Evolutionary conservation across 1,284 basidiomycete species (phyloP).

Genomic region (Cryptococcus sp.): DNA sequence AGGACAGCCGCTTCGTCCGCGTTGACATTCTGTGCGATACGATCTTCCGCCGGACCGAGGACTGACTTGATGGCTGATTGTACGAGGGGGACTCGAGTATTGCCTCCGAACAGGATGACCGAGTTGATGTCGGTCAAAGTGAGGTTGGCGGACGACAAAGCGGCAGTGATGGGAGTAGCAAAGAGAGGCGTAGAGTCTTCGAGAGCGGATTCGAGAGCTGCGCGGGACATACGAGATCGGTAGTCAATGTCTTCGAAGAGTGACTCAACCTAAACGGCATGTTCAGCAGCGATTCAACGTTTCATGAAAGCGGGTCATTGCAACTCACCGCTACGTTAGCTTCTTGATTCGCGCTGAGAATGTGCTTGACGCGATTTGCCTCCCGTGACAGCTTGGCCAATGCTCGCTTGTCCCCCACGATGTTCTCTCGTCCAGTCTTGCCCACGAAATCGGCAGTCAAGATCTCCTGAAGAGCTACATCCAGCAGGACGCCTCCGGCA

Average conservation of each 20-base stretch:
- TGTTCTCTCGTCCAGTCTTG: constrained; percentile 46
- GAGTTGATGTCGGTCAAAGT: constrained; percentile 71
- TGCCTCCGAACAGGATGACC: constrained; percentile 88
- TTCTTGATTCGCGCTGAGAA: constrained; percentile 90
- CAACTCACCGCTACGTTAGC: constrained; percentile 66
- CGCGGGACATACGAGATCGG: constrained; percentile 71
- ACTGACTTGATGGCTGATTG: constrained; percentile 74
- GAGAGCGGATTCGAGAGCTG: constrained; percentile 77
- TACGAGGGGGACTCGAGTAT: constrained; percentile 87
- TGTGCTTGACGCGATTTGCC: constrained; percentile 84
- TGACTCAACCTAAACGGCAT: constrained; percentile 69
- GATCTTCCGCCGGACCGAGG: constrained; percentile 71
- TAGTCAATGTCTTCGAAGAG: constrained; percentile 90
- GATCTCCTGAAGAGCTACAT: constrained; percentile 78
- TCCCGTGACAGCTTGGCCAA: constrained; percentile 95
- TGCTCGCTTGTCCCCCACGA: constrained; percentile 67
- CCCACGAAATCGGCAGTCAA: constrained; percentile 75
- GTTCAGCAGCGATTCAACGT: background rate
- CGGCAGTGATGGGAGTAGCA: constrained; percentile 73
- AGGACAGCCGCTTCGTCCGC: constrained; percentile 96
- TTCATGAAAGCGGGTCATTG: background rate
- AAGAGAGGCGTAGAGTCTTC: constrained; percentile 61
- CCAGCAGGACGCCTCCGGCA: constrained; percentile 79
- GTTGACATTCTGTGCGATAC: constrained; percentile 92
- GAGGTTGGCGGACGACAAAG: constrained; percentile 69